A percentile compares a stretch with the other conserved stretches of the same genome.
phyloP scores from a whole-genome alignment of 257 asterid genomes.

The Solanum sitiens region DNA sequence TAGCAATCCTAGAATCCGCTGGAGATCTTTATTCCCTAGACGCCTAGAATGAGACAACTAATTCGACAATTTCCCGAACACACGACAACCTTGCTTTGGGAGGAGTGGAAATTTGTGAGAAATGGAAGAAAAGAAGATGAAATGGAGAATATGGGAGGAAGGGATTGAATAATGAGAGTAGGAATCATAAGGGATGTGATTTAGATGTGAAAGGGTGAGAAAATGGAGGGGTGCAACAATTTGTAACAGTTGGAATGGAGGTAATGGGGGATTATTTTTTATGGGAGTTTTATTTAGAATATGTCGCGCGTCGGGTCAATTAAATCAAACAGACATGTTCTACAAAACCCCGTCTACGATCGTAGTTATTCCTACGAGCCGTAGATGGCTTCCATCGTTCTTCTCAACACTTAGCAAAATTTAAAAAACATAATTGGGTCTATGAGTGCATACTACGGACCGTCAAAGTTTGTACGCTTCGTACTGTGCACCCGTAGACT shows the following conservation, averaged over 20 bases:
- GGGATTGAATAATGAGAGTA: not conserved
- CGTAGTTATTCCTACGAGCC: not conserved
- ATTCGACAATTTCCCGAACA: not conserved
- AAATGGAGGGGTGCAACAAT: not conserved
- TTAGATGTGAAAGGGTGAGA: not conserved
- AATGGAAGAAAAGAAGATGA: not conserved
- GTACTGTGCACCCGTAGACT: not conserved
- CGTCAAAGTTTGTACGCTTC: no score
- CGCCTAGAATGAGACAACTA: not conserved
- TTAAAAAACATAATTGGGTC: not conserved
- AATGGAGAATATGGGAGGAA: not conserved
- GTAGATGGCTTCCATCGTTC: accelerated
- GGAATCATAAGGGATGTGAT: not conserved
- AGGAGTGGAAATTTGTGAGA: not conserved
- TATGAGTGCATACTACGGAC: not conserved
- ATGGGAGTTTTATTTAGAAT: no score
- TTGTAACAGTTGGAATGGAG: not conserved
- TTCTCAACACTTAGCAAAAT: not conserved
- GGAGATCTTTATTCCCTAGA: not conserved
- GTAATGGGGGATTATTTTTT: not conserved
- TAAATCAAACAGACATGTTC: not conserved
- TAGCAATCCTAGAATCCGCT: not conserved
- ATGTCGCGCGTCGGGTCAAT: not conserved
- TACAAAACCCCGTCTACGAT: no score
- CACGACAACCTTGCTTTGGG: not conserved